Base-by-base conservation (phyloP, 2,329 filamentous ascomycete species). In the Helicocarpus griseus region DNA sequence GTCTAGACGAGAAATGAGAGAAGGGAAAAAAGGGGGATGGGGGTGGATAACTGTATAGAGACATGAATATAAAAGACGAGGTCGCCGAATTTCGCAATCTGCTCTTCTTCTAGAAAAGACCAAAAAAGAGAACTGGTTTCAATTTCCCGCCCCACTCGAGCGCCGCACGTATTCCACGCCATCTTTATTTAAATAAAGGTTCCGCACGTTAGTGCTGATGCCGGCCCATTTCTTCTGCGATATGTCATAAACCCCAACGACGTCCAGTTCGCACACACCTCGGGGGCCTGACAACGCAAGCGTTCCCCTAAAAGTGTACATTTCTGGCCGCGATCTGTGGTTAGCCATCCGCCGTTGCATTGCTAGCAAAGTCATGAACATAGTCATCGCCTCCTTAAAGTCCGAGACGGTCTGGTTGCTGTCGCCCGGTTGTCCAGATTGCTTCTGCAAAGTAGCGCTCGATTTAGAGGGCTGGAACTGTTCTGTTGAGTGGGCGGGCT, bases 201-300 rank as follows among this genome's bases (percentile, higher is more conserved):
- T 21, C 22, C 29, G 35, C n/a, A 55, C 28, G 13, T 48, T 14
- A 26, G 48, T 21, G 21, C 43, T 22, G 14, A 53, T 19, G 38
- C 14, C 29, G 19, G 38, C 13, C 53, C 53, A 53, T 3, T 14
- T n/a, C 6, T 40, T 41, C 26, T 31, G 17, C 2, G 24, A 5
- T 3, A 48, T 48, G 9, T 54, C 36, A 36, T 48, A 55, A 4
- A 50, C 5, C 17, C 36, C 53, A 1, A 17, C 38, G 26, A 38
- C 19, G 14, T 52, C 44, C 7, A 53, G 31, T 36, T 45, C 52
- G 39, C 49, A 54, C 3, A 28, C 11, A 19, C 54, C 53, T 19
- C 41, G 35, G 26, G 47, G 40, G 22, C 54, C 53, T 38, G 13
- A 50, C 36, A 46, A 54, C 21, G 3, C 54, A n/a, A n/a, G n/a